Evolutionary conservation across 75 land plant genomes (phyloP).

Genomic region (Azolla pinnata): DNA sequence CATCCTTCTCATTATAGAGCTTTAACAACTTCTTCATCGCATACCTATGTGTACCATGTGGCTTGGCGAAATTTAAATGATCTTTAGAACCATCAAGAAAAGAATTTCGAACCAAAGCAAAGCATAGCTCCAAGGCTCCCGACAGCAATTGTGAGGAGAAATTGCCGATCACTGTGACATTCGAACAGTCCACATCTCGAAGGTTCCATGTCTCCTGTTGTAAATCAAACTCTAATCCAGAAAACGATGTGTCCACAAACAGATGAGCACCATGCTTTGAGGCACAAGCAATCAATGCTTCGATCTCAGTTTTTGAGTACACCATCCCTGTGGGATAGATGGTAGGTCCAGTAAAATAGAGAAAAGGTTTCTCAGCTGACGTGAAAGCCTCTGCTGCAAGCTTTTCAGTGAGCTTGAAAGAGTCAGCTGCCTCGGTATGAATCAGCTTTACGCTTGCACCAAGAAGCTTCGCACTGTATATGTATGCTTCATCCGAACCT

Average conservation of each 20-base stretch:
- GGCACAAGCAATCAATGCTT: slow-evolving; percentile 48
- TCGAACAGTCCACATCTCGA: slow-evolving; percentile 23
- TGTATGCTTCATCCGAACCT: slow-evolving; percentile 74
- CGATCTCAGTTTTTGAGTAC: slow-evolving; percentile 63
- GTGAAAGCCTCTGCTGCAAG: slow-evolving; percentile 22
- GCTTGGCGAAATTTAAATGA: slow-evolving; percentile 57
- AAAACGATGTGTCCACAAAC: slow-evolving; percentile 80
- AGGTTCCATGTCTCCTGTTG: slow-evolving; percentile 45
- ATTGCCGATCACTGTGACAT: slow-evolving; percentile 44
- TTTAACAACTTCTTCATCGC: slow-evolving; percentile 68
- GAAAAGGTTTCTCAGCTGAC: slow-evolving; percentile 61
- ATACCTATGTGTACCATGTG: slow-evolving; percentile 75
- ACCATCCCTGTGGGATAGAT: slow-evolving; percentile 72
- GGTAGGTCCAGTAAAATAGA: slow-evolving; percentile 88
- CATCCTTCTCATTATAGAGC: slow-evolving; percentile 36
- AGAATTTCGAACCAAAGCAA: slow-evolving; percentile 32
- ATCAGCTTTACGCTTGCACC: slow-evolving; percentile 47
- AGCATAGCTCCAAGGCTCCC: slow-evolving; percentile 80
- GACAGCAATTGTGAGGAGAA: slow-evolving; percentile 59
- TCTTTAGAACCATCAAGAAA: slow-evolving; percentile 49
- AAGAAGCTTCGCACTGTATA: slow-evolving; percentile 74
- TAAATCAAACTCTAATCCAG: slow-evolving; percentile 61
- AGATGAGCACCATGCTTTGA: slow-evolving; percentile 61
- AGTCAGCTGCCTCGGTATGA: slow-evolving; percentile 42
- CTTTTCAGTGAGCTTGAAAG: slow-evolving; percentile 62